Evolutionary conservation across 2,329 filamentous ascomycete genomes (phyloP), one percentile per base, ranked within the genome.

Genomic region (Ampelomyces quisqualis): DNA sequence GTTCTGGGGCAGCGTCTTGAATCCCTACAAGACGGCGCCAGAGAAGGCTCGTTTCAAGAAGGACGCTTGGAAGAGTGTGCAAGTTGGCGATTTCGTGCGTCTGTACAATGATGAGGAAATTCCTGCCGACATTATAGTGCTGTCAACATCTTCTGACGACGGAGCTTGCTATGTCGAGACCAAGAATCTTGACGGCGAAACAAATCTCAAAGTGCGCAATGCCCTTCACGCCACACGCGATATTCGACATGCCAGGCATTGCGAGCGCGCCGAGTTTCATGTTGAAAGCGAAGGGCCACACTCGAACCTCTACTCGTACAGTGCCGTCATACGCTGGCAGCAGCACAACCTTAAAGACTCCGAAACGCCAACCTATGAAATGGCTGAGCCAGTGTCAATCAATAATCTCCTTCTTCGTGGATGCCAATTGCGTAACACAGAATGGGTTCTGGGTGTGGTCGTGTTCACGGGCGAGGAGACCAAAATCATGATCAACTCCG

Each of bases 401-500:
- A 95, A 96, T 76, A 98, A 98, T 62, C 70, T 97, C 50, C 79
- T 98, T 20, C 81, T 98, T 30, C 86, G 93, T 75, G 93, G 93
- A 40, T 95, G 90, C 71, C 94, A 90, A 56, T 72, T 98, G 34
- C 83, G 90, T 52, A 98, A 97, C 67, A 98, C 93, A 0, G 90
- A 97, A 62, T 98, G 93, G 93, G 79, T 90, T 38, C 78, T 98
- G 5, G 93, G 90, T 38, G 80, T 98, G 3, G 91, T 97, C 34
- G 76, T 95, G 13, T 98, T 95, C 70, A 97, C 93, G 10, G 93
- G 93, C 22, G 84, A 90, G 62, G 91, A 98, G 67, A 95, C 91
- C 22, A 98, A 97, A 73, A 97, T 96, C 67, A 98, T 98, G 93
- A 86, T 96, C 74, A 98, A 98, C 65, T 88, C 93, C 19, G 93